These are phyloP conservation scores for Xerophyta viscosa DNA, from an alignment of 106 monocot genomes.

Conservation along the genomic window DNA sequence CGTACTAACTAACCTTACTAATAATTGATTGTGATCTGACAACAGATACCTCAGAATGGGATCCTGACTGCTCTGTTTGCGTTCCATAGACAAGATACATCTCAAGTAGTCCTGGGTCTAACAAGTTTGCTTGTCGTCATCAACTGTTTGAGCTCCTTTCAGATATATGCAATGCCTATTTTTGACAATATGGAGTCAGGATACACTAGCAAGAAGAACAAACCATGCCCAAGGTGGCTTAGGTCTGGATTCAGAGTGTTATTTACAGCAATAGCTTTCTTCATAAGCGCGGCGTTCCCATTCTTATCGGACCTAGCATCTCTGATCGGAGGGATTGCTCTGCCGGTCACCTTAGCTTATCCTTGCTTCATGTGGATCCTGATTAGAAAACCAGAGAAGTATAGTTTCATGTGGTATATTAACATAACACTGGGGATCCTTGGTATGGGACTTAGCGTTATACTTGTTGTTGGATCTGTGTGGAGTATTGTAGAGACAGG, in stretches of 20 bases:
- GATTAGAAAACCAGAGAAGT: conserved; percentile 53
- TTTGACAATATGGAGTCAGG: conserved; percentile 67
- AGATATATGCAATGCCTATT: conserved; percentile 87
- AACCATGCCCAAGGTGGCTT: conserved; percentile 65
- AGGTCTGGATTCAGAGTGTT: conserved; percentile 40
- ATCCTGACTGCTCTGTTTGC: conserved; percentile 46
- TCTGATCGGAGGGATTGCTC: conserved; percentile 61
- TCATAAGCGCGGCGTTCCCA: conserved; percentile 66
- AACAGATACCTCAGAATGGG: conserved; percentile 70
- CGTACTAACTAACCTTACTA: too few relatives aligned
- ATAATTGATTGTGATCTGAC: too few relatives aligned
- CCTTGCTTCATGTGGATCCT: conserved; percentile 89
- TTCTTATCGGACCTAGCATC: conserved; percentile 65
- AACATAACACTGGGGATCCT: conserved; percentile 59
- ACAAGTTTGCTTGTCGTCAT: conserved; percentile 58
- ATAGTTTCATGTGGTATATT: conserved; percentile 51
- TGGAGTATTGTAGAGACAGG: conserved; percentile 59
- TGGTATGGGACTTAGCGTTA: conserved; percentile 56
- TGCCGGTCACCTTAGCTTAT: conserved; percentile 74
- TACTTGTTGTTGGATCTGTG: conserved; percentile 41
- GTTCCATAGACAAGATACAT: conserved; percentile 53
- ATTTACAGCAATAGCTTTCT: conserved; percentile 38
- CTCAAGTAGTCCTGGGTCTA: conserved; percentile 38
- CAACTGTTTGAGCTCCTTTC: conserved; percentile 70
- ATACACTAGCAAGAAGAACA: conserved; percentile 51